Evolutionary conservation across 768 basidiomycete genomes (phyloP).

Genomic region (Cystobasidium onofrii): DNA sequence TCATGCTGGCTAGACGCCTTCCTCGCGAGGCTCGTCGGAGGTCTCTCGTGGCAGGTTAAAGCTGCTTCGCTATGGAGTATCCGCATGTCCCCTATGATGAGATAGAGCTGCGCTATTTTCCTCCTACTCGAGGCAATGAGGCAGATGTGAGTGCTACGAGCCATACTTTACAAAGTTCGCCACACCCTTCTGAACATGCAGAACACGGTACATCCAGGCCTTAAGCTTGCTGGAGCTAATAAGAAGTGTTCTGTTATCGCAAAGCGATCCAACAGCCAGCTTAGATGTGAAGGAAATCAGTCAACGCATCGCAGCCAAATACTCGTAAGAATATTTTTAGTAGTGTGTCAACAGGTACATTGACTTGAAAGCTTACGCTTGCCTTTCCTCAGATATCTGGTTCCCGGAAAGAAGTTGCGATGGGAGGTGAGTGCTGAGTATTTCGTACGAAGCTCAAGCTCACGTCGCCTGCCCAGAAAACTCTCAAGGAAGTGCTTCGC

Average conservation of each 20-base stretch:
- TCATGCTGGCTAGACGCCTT: background rate
- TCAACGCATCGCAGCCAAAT: background rate
- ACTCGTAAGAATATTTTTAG: background rate
- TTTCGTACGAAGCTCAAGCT: background rate
- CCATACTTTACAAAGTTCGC: background rate
- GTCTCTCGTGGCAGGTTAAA: background rate
- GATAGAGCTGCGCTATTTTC: background rate
- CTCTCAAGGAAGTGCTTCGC: conserved; percentile 5
- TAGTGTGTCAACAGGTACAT: background rate
- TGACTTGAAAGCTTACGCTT: background rate
- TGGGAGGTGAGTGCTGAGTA: conserved; percentile 4
- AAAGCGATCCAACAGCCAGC: background rate
- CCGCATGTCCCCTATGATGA: background rate
- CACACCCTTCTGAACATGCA: background rate
- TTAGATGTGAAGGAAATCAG: background rate
- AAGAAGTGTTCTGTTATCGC: background rate
- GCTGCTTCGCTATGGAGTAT: background rate
- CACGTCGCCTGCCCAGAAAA: background rate
- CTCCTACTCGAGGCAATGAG: background rate
- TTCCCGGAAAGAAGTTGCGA: background rate
- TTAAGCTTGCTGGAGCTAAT: background rate
- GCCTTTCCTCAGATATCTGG: background rate
- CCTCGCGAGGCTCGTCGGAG: background rate
- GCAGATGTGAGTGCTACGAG: background rate
- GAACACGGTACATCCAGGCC: background rate